These are phyloP conservation scores for Aspergillus eucalypticola DNA, from an alignment of 2,329 filamentous ascomycete species.

Conservation along the genomic window DNA sequence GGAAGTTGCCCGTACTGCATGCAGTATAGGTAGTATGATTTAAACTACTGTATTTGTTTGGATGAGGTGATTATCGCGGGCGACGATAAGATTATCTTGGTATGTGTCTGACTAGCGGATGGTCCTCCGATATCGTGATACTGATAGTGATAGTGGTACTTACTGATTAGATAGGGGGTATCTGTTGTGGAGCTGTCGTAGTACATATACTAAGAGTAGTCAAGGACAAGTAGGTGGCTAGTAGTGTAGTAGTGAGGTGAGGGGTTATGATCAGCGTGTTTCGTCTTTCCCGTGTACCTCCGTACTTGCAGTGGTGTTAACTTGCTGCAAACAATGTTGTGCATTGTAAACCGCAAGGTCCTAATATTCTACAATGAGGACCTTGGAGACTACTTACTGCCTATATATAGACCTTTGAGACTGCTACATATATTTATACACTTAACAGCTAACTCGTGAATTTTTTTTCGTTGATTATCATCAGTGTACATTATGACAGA, in stretches of 20 bases:
- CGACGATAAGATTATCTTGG: neutral
- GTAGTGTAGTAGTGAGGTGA: too few relatives aligned
- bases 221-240: too few relatives aligned
- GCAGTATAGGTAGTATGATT: too few relatives aligned
- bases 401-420: neutral
- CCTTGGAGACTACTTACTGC: neutral
- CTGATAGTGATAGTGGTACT: neutral
- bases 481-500: conserved; percentile 29
- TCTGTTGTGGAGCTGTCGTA: neutral
- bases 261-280: too few relatives aligned
- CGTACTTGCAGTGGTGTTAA: too few relatives aligned
- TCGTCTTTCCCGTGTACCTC: too few relatives aligned
- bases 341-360: neutral
- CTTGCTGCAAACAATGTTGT: neutral
- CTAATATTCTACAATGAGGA: neutral
- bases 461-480: neutral
- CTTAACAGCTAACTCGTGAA: neutral
- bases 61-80: neutral
- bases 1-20: neutral
- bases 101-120: neutral
- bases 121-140: neutral
- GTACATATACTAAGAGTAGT: too few relatives aligned
- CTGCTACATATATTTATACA: neutral
- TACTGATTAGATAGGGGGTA: neutral
- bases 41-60: neutral